These are phyloP conservation scores for Cnidoscolus chayamansa DNA, from an alignment of 441 rosid genomes.

Conservation along the genomic window DNA sequence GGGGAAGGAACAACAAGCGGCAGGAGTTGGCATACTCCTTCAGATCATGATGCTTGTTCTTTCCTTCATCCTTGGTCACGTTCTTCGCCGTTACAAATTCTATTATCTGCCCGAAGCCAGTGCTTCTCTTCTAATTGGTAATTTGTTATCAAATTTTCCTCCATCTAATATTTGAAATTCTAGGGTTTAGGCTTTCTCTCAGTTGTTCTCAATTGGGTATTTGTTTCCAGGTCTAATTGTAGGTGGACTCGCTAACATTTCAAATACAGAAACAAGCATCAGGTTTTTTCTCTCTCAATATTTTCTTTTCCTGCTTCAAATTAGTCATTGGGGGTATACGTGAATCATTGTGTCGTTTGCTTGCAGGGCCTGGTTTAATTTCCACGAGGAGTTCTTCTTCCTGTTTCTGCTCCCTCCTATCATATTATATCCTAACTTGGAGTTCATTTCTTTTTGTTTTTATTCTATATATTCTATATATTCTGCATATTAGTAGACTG, in stretches of 20 bases:
- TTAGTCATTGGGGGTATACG: background rate
- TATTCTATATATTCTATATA: background rate
- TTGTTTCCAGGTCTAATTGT: conserved; percentile 66
- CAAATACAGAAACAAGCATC: conserved; percentile 84
- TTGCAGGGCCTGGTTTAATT: conserved; percentile 94
- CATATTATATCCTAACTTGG: conserved; percentile 75
- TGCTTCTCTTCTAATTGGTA: conserved; percentile 94
- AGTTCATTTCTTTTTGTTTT: conserved; percentile 8
- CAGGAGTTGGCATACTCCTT: conserved; percentile 95
- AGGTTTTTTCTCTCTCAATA: conserved; percentile 39
- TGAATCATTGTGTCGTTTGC: background rate
- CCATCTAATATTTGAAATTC: background rate
- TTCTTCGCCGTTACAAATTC: conserved; percentile 93
- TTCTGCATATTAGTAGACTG: background rate
- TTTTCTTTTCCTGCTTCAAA: background rate
- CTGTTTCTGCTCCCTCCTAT: conserved; percentile 93
- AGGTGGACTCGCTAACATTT: conserved; percentile 89
- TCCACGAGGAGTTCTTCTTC: conserved; percentile 96
- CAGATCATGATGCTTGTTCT: conserved; percentile 99
- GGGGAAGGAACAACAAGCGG: conserved; percentile 91
- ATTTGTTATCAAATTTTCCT: background rate
- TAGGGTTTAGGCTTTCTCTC: background rate
- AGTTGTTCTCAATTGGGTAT: background rate
- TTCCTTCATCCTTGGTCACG: conserved; percentile 94
- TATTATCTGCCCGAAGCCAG: conserved; percentile 98